phyloP scores from a whole-genome alignment of 345 rosid species.

The Chamaenerion angustifolium region DNA sequence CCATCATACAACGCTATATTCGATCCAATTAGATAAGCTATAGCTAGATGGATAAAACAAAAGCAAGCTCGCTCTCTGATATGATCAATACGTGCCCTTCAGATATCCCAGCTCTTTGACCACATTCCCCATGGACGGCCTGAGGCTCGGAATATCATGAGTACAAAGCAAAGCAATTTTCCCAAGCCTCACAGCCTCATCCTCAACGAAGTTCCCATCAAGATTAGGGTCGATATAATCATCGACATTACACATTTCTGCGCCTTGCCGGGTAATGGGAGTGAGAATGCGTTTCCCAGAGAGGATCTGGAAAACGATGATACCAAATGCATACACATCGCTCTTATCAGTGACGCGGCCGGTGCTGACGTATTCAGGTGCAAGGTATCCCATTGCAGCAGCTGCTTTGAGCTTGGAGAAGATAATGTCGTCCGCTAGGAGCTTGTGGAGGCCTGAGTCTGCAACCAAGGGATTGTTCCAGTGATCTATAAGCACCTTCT shows the following conservation, averaged over 20 bases:
- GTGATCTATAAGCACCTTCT: conserved; percentile 63
- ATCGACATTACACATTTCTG: conserved; percentile 36
- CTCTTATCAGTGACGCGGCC: conserved; percentile 89
- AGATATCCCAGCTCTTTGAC: conserved; percentile 32
- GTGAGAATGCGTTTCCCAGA: conserved; percentile 54
- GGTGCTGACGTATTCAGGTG: conserved; percentile 83
- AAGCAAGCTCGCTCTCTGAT: too few species aligned
- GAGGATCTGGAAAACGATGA: conserved; percentile 60
- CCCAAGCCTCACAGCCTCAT: conserved; percentile 47
- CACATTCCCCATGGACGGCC: conserved; percentile 64
- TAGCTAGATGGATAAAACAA: too few species aligned
- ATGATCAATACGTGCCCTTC: too few species aligned
- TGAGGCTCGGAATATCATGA: conserved; percentile 50
- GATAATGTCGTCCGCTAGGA: conserved; percentile 74
- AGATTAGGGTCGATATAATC: conserved; percentile 63
- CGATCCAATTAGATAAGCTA: too few species aligned
- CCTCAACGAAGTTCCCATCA: conserved; percentile 33
- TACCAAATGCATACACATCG: conserved; percentile 78
- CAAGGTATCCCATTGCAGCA: conserved; percentile 97
- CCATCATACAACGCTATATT: too few species aligned
- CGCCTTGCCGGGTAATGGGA: conserved; percentile 29
- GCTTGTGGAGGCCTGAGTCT: conserved; percentile 78
- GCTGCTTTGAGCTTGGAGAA: conserved; percentile 86
- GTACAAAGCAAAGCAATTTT: conserved; percentile 59
- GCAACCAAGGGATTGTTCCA: conserved; percentile 58